phyloP scores from a whole-genome alignment of 805 yeast species.

The Debaryomyces maramus region DNA sequence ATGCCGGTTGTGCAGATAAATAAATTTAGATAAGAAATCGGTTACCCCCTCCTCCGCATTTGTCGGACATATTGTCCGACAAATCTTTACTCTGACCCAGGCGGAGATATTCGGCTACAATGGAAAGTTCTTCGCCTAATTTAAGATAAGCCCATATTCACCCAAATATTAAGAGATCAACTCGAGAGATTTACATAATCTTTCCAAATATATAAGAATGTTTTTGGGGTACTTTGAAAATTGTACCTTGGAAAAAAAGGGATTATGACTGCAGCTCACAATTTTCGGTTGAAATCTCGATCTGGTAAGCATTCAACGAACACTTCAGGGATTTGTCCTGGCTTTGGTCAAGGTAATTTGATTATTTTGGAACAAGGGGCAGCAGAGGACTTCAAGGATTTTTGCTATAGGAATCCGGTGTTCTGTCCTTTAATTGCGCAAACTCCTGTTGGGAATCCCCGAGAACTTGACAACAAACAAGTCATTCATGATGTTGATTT shows the following conservation, averaged over 20 bases:
- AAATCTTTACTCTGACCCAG: too few relatives aligned
- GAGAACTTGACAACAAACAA: not conserved
- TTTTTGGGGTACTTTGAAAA: too few relatives aligned
- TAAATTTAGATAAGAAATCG: not conserved
- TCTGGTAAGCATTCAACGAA: constrained; percentile 3
- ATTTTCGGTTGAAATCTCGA: constrained; percentile 9
- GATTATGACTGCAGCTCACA: constrained; percentile 3
- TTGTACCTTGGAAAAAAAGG: too few relatives aligned
- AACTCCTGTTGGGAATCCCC: constrained; percentile 14
- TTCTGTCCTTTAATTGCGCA: constrained; percentile 38
- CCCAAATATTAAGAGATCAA: too few relatives aligned
- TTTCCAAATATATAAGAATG: too few relatives aligned
- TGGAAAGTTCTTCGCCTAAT: too few relatives aligned
- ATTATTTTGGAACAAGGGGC: constrained; percentile 32
- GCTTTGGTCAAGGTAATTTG: constrained; percentile 40
- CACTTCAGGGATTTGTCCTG: constrained; percentile 19
- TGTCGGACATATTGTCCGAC: not conserved
- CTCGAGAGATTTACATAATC: too few relatives aligned
- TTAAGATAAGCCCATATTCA: too few relatives aligned
- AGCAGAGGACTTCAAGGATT: constrained; percentile 31
- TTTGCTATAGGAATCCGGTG: constrained; percentile 39
- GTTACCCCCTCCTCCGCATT: not conserved
- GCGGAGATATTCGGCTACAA: too few relatives aligned
- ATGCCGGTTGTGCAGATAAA: not conserved
- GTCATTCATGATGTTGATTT: constrained; percentile 13